Conservation (phyloP, 371 early-diverging fungal genomes). For the Mucor velutinosus region DNA sequence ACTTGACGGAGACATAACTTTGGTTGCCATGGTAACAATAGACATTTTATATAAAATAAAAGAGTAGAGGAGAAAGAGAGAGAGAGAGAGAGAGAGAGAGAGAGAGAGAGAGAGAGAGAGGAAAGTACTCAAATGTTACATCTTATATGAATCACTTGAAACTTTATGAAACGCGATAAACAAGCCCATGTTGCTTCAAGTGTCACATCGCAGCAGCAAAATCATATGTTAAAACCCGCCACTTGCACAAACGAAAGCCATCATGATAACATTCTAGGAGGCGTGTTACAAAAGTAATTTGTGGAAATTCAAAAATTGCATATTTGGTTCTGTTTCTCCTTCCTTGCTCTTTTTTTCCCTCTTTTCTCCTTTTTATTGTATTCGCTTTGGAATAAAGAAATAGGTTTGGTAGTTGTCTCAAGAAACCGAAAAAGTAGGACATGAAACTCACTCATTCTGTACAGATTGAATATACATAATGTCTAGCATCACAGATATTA, state of each 20-base stretch:
- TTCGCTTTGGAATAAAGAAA: neutral
- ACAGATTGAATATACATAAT: neutral
- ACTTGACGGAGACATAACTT: neutral
- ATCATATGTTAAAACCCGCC: neutral
- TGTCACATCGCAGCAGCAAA: neutral
- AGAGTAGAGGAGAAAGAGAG: neutral
- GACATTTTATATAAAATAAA: neutral
- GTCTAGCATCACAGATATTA: constrained; percentile 33
- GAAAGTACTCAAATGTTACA: neutral
- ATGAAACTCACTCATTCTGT: neutral
- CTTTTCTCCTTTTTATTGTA: neutral
- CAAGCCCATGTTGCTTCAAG: constrained; percentile 7
- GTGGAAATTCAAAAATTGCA: neutral
- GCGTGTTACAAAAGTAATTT: neutral
- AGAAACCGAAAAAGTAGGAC: neutral
- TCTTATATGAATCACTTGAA: constrained; percentile 2
- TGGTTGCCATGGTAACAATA: neutral
- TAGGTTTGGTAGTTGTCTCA: neutral
- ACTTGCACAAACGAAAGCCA: neutral
- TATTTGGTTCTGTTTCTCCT: constrained; percentile 1
- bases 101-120: neutral
- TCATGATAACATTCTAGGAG: neutral
- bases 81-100: neutral
- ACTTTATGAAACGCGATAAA: constrained; percentile 11
- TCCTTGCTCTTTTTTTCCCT: neutral